Evolutionary conservation across 2,329 filamentous ascomycete genomes (phyloP), one percentile per base, ranked within the genome.

Genomic region (Paracoccidioides brasiliensis): DNA sequence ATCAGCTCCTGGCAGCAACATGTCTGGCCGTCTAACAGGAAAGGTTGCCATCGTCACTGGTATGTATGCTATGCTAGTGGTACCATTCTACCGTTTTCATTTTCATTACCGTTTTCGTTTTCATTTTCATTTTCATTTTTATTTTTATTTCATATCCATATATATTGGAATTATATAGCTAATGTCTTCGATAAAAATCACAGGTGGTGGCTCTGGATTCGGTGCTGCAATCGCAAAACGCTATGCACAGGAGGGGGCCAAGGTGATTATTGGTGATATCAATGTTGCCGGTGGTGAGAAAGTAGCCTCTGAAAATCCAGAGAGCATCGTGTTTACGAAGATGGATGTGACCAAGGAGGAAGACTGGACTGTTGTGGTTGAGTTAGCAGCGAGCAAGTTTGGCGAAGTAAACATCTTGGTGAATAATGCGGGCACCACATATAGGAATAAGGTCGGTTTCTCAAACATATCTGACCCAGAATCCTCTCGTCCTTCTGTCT

Each of bases 21-120:
- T 53, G 51, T 60, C 53, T 63, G 66, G 33, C 59, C 66, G 72
- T 55, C 65, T 75, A 9, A 66, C 70, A 55, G 72, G 70, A 56
- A 75, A 75, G 59, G 71, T 74, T 43, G 71, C 72, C 58, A 73
- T 75, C 48, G 70, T 75, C 30, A 75, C 73, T 15, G 73, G 73
- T 74, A 61, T 49, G 62, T 58, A 37, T 14, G 28, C n/a, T 12
- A 0, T 53, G 14, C 22, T 14, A 5, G 14, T 22, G 22, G 22
- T 22, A 22, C 22, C 22, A 22, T 22, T 22, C 22, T 22, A 22
- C 1, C 1, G 1, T 22, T 22, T 22, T 22, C 22, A 22, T 22
- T 22, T 22, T 22, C 22, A 22, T 22, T 22, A n/a, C n/a, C n/a
- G n/a, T n/a, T 22, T 22, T 22, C 2, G 1, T 22, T 22, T 22